Base-by-base conservation (phyloP, 768 basidiomycete species). In the Macrolepiota fuliginosa region DNA sequence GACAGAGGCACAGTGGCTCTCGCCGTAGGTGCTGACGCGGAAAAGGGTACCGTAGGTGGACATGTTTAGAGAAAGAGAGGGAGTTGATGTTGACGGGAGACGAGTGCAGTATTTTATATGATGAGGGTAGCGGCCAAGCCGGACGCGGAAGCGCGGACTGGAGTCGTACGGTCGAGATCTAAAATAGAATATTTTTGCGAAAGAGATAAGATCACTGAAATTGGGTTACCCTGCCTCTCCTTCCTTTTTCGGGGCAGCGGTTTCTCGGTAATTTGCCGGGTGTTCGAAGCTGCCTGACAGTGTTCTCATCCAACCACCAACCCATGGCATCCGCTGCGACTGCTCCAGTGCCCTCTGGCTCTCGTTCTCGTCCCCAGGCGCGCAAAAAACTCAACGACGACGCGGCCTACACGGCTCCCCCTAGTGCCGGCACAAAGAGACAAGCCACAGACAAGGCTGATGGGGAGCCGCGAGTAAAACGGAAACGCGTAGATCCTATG, bases 21-120 rank as follows among this genome's bases (percentile, higher is more conserved):
- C 97, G 62, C 97, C 97, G 71, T 92, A 99, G 65, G 97, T 99
- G 56, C 96, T 96, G 27, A 99, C 97, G 51, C 94, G 85, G 79
- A 92, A 99, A 40, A 92, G 79, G 25, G 81, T 85, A 24, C 97
- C 97, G 75, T 91, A 99, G 58, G 95, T 92, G 24, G 94, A 96
- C 97, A 99, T 98, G 62, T 32, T 66, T 51, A 55, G 54, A 36
- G 53, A 62, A 40, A 55, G 40, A 49, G 35, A 36, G 54, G 29
- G 7, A n/a, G 25, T 42, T 10, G 51, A 50, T 13, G 25, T n/a
- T 42, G 51, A 22, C 24, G 22, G 36, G n/a, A 35, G 58, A 12
- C 12, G 46, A 19, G 47, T 35, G 47, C n/a, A 52, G 36, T 42
- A 54, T 17, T 50, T 64, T 64, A 64, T 64, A 60, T 60, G 51